Evolutionary conservation across 2,329 filamentous ascomycete species (phyloP).

Genomic region (Mycocentrospora acerina): DNA sequence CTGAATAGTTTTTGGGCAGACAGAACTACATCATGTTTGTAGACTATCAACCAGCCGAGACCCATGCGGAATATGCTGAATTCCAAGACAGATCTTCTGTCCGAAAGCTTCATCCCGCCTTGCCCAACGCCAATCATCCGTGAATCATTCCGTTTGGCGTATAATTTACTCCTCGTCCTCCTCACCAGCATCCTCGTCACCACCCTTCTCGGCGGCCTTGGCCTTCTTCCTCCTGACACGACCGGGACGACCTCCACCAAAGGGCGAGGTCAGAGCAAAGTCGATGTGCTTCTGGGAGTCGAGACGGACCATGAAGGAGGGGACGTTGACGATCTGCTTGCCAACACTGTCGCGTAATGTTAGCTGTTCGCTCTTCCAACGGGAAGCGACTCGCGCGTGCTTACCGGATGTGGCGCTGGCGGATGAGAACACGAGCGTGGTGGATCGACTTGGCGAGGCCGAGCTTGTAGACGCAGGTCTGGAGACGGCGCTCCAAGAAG

Average conservation of each 20-base stretch:
- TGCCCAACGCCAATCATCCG: conserved; percentile 41
- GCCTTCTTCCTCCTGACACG: conserved; percentile 99
- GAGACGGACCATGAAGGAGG: conserved; percentile 98
- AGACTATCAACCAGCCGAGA: conserved; percentile 30
- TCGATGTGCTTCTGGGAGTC: conserved; percentile 99
- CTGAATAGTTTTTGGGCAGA: conserved; percentile 36
- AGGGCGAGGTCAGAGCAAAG: conserved; percentile 96
- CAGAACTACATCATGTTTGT: conserved; percentile 30
- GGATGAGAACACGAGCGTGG: conserved; percentile 99
- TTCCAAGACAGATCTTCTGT: conserved; percentile 30
- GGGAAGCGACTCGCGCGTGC: conserved; percentile 13
- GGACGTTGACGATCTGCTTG: conserved; percentile 99
- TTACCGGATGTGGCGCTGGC: conserved; percentile 94
- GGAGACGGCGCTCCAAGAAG: conserved; percentile 99
- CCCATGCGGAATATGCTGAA: conserved; percentile 34
- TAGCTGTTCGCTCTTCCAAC: conserved; percentile 9
- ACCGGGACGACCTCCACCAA: conserved; percentile 93
- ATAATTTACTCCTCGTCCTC: conserved; percentile 70
- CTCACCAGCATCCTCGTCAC: conserved; percentile 79
- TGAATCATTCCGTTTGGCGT: conserved; percentile 32
- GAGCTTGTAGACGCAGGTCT: conserved; percentile 99
- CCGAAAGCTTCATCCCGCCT: conserved; percentile 37
- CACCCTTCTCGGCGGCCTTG: conserved; percentile 86
- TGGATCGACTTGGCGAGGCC: conserved; percentile 99
- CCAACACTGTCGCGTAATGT: conserved; percentile 66